Conservation (phyloP, 345 rosid species). For the Lepidium didymum region DNA sequence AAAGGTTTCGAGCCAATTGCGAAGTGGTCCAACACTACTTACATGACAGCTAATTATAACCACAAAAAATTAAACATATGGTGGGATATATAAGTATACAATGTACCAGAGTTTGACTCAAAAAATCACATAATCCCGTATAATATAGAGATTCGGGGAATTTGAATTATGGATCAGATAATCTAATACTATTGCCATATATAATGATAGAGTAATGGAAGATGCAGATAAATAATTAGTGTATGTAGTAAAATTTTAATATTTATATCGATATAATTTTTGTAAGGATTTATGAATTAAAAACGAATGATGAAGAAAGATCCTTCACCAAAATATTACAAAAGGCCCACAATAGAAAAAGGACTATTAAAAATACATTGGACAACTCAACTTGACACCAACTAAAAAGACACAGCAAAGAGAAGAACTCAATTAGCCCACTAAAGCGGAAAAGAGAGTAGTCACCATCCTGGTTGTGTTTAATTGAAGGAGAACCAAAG, state of each 20-base stretch:
- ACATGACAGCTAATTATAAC: conserved; percentile 9
- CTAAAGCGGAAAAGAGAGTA: not conserved
- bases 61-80: not conserved
- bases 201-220: not conserved
- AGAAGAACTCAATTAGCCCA: not conserved
- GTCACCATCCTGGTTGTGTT: not conserved
- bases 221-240: not conserved
- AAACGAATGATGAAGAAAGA: not conserved
- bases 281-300: not conserved
- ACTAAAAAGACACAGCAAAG: not conserved
- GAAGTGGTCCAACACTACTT: conserved; percentile 14
- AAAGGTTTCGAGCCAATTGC: conserved; percentile 10
- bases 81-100: not conserved
- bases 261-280: not conserved
- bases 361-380: not conserved
- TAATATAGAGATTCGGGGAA: too few relatives aligned
- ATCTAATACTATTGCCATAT: not conserved
- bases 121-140: too few relatives aligned
- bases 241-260: not conserved
- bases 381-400: not conserved
- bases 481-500: not conserved
- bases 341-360: not conserved
- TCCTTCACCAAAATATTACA: not conserved
- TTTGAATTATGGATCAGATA: too few relatives aligned
- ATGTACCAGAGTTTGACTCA: not conserved